phyloP scores from a whole-genome alignment of 768 basidiomycete species.

The Boletellus ananiceps region DNA sequence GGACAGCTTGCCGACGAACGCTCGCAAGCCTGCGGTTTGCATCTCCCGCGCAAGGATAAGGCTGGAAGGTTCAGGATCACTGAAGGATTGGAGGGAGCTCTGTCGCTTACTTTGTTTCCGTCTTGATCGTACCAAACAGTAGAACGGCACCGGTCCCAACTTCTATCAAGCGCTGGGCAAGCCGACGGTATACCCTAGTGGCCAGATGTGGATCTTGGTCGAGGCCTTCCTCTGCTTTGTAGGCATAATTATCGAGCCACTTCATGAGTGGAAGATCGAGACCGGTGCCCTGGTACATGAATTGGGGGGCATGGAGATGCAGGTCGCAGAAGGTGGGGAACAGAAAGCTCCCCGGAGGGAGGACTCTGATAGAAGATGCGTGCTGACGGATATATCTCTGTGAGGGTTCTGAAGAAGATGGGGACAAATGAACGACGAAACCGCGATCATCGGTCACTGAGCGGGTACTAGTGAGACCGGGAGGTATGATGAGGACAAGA shows the following conservation, averaged over 20 bases:
- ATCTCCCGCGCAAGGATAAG: slow-evolving; percentile 74
- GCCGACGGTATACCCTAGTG: slow-evolving; percentile 56
- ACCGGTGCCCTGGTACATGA: slow-evolving; percentile 82
- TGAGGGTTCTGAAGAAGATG: slow-evolving; percentile 35
- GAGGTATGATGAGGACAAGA: neutral
- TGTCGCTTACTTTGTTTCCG: slow-evolving; percentile 68
- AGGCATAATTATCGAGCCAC: slow-evolving; percentile 81
- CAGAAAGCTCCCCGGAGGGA: slow-evolving; percentile 59
- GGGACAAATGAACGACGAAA: slow-evolving; percentile 48
- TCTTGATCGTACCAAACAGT: slow-evolving; percentile 81
- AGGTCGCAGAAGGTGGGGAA: slow-evolving; percentile 80
- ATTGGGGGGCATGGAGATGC: slow-evolving; percentile 87
- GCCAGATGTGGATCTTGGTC: slow-evolving; percentile 62
- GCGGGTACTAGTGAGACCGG: slow-evolving; percentile 2
- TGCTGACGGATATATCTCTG: slow-evolving; percentile 26
- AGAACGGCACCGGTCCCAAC: slow-evolving; percentile 74
- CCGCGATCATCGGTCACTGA: slow-evolving; percentile 39
- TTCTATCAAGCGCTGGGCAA: slow-evolving; percentile 62
- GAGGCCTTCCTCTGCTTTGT: slow-evolving; percentile 72
- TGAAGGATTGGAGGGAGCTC: neutral
- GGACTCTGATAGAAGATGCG: slow-evolving; percentile 17
- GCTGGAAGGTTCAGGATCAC: slow-evolving; percentile 34
- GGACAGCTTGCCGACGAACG: slow-evolving; percentile 84
- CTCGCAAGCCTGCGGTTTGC: slow-evolving; percentile 66
- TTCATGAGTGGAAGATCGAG: slow-evolving; percentile 80